Conservation (phyloP, 371 early-diverging fungal species). For the Syncephalis fuscata region DNA sequence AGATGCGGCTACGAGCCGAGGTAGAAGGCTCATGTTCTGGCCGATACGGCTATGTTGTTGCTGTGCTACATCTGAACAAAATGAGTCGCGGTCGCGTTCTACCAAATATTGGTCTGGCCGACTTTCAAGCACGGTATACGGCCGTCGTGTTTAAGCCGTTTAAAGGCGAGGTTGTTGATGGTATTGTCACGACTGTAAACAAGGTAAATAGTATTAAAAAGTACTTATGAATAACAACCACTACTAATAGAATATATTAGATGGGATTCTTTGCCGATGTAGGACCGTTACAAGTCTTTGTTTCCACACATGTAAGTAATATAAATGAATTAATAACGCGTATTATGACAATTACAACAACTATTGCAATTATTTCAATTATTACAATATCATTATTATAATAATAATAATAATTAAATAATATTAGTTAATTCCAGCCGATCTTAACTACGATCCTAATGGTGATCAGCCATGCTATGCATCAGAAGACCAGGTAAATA, state of each 20-base stretch:
- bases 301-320: constrained; percentile 65
- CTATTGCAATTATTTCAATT: too few species aligned
- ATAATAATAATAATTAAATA: not conserved
- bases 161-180: constrained; percentile 95
- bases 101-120: constrained; percentile 76
- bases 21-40: constrained; percentile 94
- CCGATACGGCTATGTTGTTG: constrained; percentile 82
- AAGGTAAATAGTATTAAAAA: too few species aligned
- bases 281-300: constrained; percentile 95
- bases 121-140: constrained; percentile 86
- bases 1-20: constrained; percentile 68
- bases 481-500: constrained; percentile 58
- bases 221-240: too few species aligned
- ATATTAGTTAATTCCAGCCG: constrained; percentile 66
- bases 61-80: constrained; percentile 55
- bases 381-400: too few species aligned
- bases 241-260: constrained; percentile 14
- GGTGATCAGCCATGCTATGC: constrained; percentile 73
- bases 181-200: constrained; percentile 84
- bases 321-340: not conserved
- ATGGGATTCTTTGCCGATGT: constrained; percentile 96
- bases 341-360: too few species aligned
- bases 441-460: constrained; percentile 78
- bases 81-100: constrained; percentile 77
- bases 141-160: constrained; percentile 97